Conservation (phyloP, 2,329 filamentous ascomycete genomes). For the Alternaria viburni region DNA sequence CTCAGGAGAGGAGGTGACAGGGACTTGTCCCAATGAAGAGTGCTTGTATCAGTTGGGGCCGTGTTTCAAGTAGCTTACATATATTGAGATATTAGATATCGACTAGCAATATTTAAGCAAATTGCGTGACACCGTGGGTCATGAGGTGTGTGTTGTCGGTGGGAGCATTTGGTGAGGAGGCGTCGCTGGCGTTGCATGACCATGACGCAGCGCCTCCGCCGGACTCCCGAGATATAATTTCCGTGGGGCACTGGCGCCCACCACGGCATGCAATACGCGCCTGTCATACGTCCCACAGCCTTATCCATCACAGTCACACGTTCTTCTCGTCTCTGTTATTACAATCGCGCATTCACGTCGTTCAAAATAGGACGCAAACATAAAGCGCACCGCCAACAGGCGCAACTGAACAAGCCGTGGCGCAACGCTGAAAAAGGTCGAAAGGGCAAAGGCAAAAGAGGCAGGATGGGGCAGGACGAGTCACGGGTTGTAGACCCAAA, state of each 20-base stretch:
- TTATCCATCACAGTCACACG: neutral
- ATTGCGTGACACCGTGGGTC: neutral
- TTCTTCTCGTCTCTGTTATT: neutral
- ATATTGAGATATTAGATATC: neutral
- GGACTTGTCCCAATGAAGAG: slow-evolving; percentile 4
- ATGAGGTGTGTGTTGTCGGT: neutral
- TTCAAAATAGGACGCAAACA: slow-evolving; percentile 60
- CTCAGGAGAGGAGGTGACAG: neutral
- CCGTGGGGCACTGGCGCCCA: slow-evolving; percentile 2
- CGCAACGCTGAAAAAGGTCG: slow-evolving; percentile 36
- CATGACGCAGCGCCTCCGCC: slow-evolving; percentile 12
- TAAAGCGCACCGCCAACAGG: slow-evolving; percentile 51
- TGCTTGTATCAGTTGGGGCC: slow-evolving; percentile 3
- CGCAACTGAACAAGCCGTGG: slow-evolving; percentile 42
- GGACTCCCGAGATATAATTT: slow-evolving; percentile 12
- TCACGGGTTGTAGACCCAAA: slow-evolving; percentile 73
- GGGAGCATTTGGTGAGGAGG: neutral
- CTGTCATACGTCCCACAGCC: neutral
- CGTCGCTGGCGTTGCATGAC: neutral
- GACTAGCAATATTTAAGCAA: neutral
- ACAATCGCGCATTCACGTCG: neutral
- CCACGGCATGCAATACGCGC: slow-evolving; percentile 2
- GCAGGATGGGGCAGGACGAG: slow-evolving; percentile 85
- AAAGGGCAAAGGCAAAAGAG: slow-evolving; percentile 31
- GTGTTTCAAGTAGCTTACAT: neutral